Evolutionary conservation across 2,329 filamentous ascomycete species (phyloP).

Genomic region (Epichloe uncinata): DNA sequence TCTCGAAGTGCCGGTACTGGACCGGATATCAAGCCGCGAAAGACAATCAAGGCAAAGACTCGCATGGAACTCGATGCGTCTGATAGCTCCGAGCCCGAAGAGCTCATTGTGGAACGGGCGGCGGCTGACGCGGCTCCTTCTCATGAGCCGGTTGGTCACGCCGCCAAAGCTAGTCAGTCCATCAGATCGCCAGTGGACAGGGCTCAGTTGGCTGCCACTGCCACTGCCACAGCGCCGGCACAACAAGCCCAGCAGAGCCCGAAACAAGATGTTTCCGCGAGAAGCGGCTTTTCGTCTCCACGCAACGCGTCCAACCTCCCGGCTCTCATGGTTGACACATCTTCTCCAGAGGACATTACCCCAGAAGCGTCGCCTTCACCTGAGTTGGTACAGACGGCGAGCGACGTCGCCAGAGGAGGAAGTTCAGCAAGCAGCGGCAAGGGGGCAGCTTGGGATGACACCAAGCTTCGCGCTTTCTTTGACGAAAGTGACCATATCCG

Average conservation of each 20-base stretch:
- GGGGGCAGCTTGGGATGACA: conserved; percentile 66
- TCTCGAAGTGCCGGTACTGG: conserved; percentile 19
- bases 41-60: conserved; percentile 36
- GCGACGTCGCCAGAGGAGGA: conserved; percentile 23
- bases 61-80: conserved; percentile 60
- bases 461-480: conserved; percentile 74
- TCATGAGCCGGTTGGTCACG: not conserved
- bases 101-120: conserved; percentile 19
- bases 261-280: conserved; percentile 11
- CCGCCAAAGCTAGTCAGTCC: not conserved
- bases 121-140: not conserved
- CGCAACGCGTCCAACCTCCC: conserved; percentile 42
- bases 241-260: conserved; percentile 7
- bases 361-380: conserved; percentile 53
- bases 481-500: conserved; percentile 81
- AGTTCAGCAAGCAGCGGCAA: conserved; percentile 23
- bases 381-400: conserved; percentile 38
- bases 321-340: conserved; percentile 55
- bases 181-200: not conserved
- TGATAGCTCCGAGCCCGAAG: conserved; percentile 41
- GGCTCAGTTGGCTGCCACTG: conserved; percentile 9
- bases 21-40: conserved; percentile 38
- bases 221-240: conserved; percentile 1
- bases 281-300: conserved; percentile 9
- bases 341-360: conserved; percentile 53